A percentile compares a stretch with the other conserved stretches of the same genome.
These are phyloP conservation scores for Ophiostoma perfectum DNA, from an alignment of 2,329 filamentous ascomycete species.

Conservation along the genomic window DNA sequence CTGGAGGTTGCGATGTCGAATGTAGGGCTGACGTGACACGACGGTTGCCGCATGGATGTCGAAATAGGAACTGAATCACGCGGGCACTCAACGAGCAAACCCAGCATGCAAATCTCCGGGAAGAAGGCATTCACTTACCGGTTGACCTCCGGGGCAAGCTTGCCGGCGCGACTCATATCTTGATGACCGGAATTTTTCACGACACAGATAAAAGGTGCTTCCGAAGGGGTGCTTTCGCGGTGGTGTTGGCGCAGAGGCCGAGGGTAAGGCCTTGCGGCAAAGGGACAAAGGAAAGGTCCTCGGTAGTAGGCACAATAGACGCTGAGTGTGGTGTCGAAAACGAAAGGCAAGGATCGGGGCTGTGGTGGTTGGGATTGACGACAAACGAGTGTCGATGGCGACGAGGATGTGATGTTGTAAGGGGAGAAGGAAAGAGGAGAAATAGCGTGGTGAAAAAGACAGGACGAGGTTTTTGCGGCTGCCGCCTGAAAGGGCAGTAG, in stretches of 20 bases:
- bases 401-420: slow-evolving; percentile 9
- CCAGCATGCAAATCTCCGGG: not conserved
- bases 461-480: slow-evolving; percentile 22
- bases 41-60: not conserved
- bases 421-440: slow-evolving; percentile 3
- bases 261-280: slow-evolving; percentile 8
- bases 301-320: not conserved
- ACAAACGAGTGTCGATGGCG: slow-evolving; percentile 11
- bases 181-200: slow-evolving; percentile 38
- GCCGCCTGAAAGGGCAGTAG: slow-evolving; percentile 14
- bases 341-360: not conserved
- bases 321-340: not conserved
- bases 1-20: too few species aligned
- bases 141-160: slow-evolving; percentile 99
- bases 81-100: not conserved
- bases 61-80: slow-evolving; percentile 11
- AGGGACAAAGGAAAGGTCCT: not conserved
- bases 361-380: not conserved
- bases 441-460: slow-evolving; percentile 18
- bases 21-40: not conserved
- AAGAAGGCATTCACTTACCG: slow-evolving; percentile 52
- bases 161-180: slow-evolving; percentile 94
- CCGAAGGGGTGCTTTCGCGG: not conserved
- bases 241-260: slow-evolving; percentile 8
- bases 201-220: slow-evolving; percentile 18